Evolutionary conservation across 2,329 filamentous ascomycete genomes (phyloP).

Genomic region (Pestalotiopsis sp.): DNA sequence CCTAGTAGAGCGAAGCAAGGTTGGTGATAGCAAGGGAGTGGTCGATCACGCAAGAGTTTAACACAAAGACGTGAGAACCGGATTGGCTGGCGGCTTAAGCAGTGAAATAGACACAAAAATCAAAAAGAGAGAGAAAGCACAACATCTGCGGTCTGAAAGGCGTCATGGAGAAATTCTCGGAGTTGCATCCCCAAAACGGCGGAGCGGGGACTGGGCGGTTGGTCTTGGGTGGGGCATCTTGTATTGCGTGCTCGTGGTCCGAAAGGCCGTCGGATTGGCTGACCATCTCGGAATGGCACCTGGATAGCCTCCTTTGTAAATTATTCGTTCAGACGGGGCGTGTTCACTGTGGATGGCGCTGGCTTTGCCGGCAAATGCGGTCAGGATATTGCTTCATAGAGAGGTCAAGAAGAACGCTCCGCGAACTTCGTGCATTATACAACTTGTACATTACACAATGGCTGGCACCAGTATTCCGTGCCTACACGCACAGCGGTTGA

Average conservation of each 20-base stretch:
- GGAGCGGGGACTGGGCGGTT: neutral
- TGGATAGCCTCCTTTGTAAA: neutral
- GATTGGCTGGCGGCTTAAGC: neutral
- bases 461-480: too few species aligned
- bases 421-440: too few species aligned
- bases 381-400: too few species aligned
- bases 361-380: too few species aligned
- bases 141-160: neutral
- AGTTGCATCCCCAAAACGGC: neutral
- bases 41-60: neutral
- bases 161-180: constrained; percentile 12
- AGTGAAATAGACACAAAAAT: neutral
- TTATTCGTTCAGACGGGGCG: too few species aligned
- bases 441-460: too few species aligned
- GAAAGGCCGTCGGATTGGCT: neutral
- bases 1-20: neutral
- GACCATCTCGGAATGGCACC: neutral
- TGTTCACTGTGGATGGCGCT: too few species aligned
- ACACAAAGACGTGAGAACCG: neutral
- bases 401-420: too few species aligned
- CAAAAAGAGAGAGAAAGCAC: neutral
- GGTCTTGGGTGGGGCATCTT: neutral
- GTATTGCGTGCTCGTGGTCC: neutral
- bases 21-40: neutral
- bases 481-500: too few species aligned